Evolutionary conservation across 805 yeast species (phyloP), one percentile per base, ranked within the genome.

Genomic region (Teunomyces panamensis): DNA sequence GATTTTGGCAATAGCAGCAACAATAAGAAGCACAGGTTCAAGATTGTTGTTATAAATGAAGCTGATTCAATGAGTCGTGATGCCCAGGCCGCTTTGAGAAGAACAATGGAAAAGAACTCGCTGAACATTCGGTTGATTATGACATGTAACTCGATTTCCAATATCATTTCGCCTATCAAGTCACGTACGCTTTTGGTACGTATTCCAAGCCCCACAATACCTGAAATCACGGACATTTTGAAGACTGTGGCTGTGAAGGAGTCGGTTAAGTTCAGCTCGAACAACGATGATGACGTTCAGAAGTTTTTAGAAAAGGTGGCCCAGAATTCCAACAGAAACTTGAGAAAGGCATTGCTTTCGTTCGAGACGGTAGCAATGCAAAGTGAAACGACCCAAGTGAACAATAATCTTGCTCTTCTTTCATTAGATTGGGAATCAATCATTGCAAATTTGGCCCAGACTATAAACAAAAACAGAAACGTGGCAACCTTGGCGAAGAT

Each of bases 81-180:
- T 64, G 97, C 97, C 0, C 97, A 91, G 63, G 96, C 97, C 3
- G 97, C 97, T 0, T 71, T 91, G 51, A 83, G 97, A 77, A 79
- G 97, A 67, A 91, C 97, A 0, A 91, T 91, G 96, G 97, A 91
- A 63, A 91, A 89, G 63, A 91, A 89, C 66, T 88, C 97, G 1
- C 78, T 85, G 20, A 91, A 89, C 60, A 82, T 94, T 56, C 79
- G 99, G 51, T 72, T 94, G 52, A 80, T 94, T 30, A 71, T 94
- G 71, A 77, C 94, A 16, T 88, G 96, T 56, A 92, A 89, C 62
- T 81, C 97, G 2, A 88, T 96, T 24, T 88, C 96, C 17, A 88
- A 87, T 54, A 91, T 94, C 49, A 92, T 94, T 50, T 84, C 89
- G 2, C 99, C 99, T 9, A 94, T 94, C 53, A 86, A 88, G 59